phyloP scores from a whole-genome alignment of 495 filamentous ascomycete species.

The Neurospora sp. region DNA sequence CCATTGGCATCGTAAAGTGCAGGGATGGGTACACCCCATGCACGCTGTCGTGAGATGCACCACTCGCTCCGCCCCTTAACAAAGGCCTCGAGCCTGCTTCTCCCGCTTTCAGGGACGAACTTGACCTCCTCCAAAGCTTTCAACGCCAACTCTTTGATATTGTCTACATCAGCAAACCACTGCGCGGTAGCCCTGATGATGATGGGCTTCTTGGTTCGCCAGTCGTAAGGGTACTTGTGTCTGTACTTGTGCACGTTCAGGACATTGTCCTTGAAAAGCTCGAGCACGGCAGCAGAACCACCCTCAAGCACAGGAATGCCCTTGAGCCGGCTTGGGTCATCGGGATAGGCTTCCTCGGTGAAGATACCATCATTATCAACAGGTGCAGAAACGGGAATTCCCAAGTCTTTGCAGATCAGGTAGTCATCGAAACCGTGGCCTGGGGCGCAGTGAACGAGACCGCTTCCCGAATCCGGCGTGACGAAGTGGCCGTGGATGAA shows the following conservation, averaged over 20 bases:
- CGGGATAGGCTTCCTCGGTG: constrained; percentile 62
- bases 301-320: constrained; percentile 37
- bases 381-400: constrained; percentile 64
- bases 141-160: constrained; percentile 64
- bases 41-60: constrained; percentile 97
- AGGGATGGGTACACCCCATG: constrained; percentile 95
- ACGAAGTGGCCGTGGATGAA: constrained; percentile 81
- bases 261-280: constrained; percentile 50
- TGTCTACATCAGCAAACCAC: constrained; percentile 90
- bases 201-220: constrained; percentile 86
- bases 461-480: constrained; percentile 74
- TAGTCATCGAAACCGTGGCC: constrained; percentile 98
- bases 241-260: constrained; percentile 56
- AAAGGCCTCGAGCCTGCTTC: constrained; percentile 67
- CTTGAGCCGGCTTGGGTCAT: constrained; percentile 46
- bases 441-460: constrained; percentile 86
- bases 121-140: constrained; percentile 55
- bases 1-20: constrained; percentile 68
- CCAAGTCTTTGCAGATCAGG: constrained; percentile 56
- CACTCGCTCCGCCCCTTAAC: constrained; percentile 82
- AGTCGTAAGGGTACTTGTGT: constrained; percentile 97
- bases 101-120: constrained; percentile 68
- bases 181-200: constrained; percentile 88
- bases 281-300: constrained; percentile 58
- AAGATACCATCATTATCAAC: constrained; percentile 75